Evolutionary conservation across 1,284 basidiomycete species (phyloP).

Genomic region (Xerocomus amazonicus): DNA sequence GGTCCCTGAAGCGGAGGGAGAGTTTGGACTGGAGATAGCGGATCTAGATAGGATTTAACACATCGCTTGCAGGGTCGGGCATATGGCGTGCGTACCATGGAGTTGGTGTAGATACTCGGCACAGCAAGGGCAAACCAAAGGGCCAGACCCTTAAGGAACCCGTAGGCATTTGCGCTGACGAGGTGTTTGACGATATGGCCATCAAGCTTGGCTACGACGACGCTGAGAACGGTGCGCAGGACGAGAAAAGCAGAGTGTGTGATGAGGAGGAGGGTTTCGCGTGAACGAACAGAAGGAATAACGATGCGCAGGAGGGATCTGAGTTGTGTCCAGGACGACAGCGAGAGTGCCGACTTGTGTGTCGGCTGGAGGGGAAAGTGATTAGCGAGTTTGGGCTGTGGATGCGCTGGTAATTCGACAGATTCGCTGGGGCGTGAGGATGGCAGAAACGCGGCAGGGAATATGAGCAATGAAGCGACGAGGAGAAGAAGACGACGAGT

Average conservation of each 20-base stretch:
- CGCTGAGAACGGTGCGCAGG: conserved; percentile 80
- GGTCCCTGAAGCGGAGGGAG: conserved; percentile 79
- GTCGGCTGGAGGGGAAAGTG: too few species aligned
- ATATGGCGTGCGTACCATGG: conserved; percentile 60
- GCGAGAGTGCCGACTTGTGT: too few species aligned
- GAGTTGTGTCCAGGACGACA: conserved; percentile 77
- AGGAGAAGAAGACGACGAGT: not conserved
- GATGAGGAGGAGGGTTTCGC: conserved; percentile 75
- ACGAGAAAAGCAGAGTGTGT: conserved; percentile 89
- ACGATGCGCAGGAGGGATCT: conserved; percentile 74
- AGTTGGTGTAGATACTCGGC: conserved; percentile 94
- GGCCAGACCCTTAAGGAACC: conserved; percentile 80
- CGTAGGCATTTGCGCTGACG: conserved; percentile 82
- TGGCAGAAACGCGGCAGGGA: not conserved
- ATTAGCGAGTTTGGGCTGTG: too few species aligned
- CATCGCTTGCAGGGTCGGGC: not conserved
- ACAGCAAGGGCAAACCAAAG: conserved; percentile 91
- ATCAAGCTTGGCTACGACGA: conserved; percentile 87
- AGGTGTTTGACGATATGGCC: conserved; percentile 88
- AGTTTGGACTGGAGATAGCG: conserved; percentile 90
- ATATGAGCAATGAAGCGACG: not conserved
- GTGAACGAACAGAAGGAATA: conserved; percentile 68
- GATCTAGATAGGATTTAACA: conserved; percentile 50
- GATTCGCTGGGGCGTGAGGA: not conserved
- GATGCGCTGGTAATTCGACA: conserved; percentile 5